phyloP scores from a whole-genome alignment of 2,329 filamentous ascomycete genomes.

The Coleophoma crateriformis region DNA sequence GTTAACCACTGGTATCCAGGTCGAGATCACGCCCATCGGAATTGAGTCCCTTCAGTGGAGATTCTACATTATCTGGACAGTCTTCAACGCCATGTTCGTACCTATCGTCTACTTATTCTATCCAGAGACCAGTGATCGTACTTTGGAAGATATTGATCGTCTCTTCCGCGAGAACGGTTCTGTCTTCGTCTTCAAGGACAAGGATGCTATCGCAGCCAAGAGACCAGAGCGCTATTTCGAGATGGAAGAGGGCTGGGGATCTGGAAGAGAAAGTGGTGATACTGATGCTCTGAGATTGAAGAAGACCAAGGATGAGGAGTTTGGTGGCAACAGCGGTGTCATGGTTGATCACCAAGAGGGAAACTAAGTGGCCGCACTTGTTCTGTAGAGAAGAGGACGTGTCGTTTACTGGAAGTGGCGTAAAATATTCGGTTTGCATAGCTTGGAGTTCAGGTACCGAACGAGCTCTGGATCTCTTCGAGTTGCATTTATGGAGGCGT shows the following conservation, averaged over 20 bases:
- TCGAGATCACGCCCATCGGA: constrained; percentile 27
- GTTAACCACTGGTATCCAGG: too few species aligned
- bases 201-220: constrained; percentile 1
- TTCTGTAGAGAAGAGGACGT: too few species aligned
- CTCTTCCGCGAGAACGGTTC: not conserved
- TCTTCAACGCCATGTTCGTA: constrained; percentile 33
- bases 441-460: too few species aligned
- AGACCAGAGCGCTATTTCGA: not conserved
- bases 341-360: not conserved
- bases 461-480: too few species aligned
- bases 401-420: too few species aligned
- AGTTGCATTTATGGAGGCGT: too few species aligned
- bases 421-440: too few species aligned
- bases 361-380: too few species aligned
- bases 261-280: not conserved
- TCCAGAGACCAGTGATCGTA: constrained; percentile 5
- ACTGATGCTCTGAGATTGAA: not conserved
- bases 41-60: constrained; percentile 35
- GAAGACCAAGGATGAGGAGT: not conserved
- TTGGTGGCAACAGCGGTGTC: not conserved
- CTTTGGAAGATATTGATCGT: constrained; percentile 5
- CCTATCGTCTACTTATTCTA: constrained; percentile 41
- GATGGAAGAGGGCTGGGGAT: not conserved
- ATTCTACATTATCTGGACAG: constrained; percentile 36
- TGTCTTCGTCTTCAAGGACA: not conserved